Percentiles rank a stretch among this genome's conserved stretches.
Conservation (phyloP, 176 grass and related monocot genomes). For the Avena insularis region DNA sequence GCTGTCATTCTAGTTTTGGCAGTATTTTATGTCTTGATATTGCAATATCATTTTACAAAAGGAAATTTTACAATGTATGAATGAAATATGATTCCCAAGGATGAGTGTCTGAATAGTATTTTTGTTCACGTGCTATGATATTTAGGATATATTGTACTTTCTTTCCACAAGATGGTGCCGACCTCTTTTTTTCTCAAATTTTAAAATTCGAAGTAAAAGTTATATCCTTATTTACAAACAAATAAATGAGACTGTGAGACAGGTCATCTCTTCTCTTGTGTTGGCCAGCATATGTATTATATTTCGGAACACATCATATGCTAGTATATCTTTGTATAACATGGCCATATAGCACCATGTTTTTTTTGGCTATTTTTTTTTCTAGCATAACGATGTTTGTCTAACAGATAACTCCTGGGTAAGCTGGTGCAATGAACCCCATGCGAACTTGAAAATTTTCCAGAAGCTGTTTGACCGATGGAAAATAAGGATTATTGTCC, state of each 20-base stretch:
- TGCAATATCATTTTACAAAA: slow-evolving; percentile 30
- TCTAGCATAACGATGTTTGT: neutral
- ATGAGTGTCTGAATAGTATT: slow-evolving; percentile 23
- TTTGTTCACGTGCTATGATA: slow-evolving; percentile 28
- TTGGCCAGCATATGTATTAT: slow-evolving; percentile 14
- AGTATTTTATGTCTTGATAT: slow-evolving; percentile 43
- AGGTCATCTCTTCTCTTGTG: slow-evolving; percentile 25
- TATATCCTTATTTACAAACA: neutral
- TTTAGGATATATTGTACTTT: slow-evolving; percentile 18
- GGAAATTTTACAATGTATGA: slow-evolving; percentile 26
- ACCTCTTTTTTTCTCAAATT: slow-evolving; percentile 12
- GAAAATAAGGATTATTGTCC: neutral
- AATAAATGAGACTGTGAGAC: neutral
- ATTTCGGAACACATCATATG: slow-evolving; percentile 5
- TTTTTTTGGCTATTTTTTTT: neutral
- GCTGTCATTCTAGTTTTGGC: slow-evolving; percentile 19
- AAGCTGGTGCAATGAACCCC: neutral
- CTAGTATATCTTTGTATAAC: slow-evolving; percentile 17
- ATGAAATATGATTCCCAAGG: slow-evolving; percentile 32
- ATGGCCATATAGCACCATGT: neutral
- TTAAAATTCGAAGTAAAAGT: neutral
- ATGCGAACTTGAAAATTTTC: neutral
- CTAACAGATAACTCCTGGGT: neutral
- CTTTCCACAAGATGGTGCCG: neutral
- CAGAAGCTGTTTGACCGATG: neutral